Evolutionary conservation across 2,329 filamentous ascomycete species (phyloP).

Genomic region (Colletotrichum lini): DNA sequence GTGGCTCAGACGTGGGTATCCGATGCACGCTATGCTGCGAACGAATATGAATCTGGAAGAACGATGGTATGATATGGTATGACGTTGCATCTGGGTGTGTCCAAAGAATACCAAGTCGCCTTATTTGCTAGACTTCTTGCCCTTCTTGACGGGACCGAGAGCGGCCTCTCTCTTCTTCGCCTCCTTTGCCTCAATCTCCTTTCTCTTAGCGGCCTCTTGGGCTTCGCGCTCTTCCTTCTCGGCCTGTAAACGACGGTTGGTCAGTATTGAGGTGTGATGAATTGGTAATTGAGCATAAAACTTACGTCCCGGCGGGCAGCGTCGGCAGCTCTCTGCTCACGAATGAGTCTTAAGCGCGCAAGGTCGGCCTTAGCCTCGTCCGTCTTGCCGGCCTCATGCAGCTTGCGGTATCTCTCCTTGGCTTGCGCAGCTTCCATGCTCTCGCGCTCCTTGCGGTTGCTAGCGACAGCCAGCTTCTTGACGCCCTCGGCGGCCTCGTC

Average conservation of each 20-base stretch:
- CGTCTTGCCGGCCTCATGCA: slow-evolving; percentile 96
- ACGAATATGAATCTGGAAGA: slow-evolving; percentile 10
- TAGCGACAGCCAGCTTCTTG: slow-evolving; percentile 65
- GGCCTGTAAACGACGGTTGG: slow-evolving; percentile 55
- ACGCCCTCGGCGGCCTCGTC: slow-evolving; percentile 69
- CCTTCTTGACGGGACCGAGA: slow-evolving; percentile 60
- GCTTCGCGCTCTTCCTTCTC: slow-evolving; percentile 72
- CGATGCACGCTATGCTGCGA: slow-evolving; percentile 19
- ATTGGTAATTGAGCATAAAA: background rate
- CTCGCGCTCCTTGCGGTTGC: slow-evolving; percentile 73
- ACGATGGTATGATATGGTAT: slow-evolving; percentile 26
- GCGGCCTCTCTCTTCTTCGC: slow-evolving; percentile 70
- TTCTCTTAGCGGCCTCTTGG: slow-evolving; percentile 62
- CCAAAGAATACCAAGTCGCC: background rate
- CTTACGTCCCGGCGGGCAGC: slow-evolving; percentile 83
- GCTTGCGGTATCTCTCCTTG: slow-evolving; percentile 90
- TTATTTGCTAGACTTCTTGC: slow-evolving; percentile 58
- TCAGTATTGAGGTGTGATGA: slow-evolving; percentile 5
- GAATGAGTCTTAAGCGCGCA: slow-evolving; percentile 84
- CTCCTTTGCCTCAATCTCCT: slow-evolving; percentile 69
- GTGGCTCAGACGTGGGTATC: slow-evolving; percentile 9
- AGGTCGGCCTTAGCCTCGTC: slow-evolving; percentile 94
- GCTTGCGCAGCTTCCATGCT: slow-evolving; percentile 89
- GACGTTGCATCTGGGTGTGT: slow-evolving; percentile 8
- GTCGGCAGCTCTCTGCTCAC: slow-evolving; percentile 88